Evolutionary conservation across 345 rosid genomes (phyloP).

Genomic region (Brassica nigra): DNA sequence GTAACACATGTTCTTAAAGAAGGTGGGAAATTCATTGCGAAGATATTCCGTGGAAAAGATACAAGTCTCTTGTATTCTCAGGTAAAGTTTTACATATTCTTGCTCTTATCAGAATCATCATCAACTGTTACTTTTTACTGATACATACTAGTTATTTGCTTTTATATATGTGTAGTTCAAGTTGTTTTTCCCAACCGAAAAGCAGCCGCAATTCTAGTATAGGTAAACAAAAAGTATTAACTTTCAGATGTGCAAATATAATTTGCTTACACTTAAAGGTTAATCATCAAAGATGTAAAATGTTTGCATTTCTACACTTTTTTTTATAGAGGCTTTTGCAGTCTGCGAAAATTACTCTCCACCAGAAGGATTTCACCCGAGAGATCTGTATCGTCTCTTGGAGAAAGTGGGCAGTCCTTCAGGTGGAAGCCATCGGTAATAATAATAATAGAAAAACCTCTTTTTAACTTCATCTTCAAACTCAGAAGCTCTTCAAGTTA

Average conservation of each 20-base stretch:
- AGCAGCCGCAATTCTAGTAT: slow-evolving; percentile 99
- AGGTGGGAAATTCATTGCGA: slow-evolving; percentile 92
- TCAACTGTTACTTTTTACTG: slow-evolving; percentile 12
- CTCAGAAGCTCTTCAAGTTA: slow-evolving; percentile 18
- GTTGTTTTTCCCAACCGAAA: slow-evolving; percentile 91
- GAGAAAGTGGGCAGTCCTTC: slow-evolving; percentile 90
- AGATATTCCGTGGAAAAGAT: slow-evolving; percentile 98
- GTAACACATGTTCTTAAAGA: slow-evolving; percentile 84
- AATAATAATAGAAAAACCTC: background rate
- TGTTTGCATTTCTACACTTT: slow-evolving; percentile 20
- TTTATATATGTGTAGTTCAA: slow-evolving; percentile 61
- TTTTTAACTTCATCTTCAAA: background rate
- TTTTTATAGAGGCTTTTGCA: slow-evolving; percentile 81
- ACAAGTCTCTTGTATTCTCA: slow-evolving; percentile 93
- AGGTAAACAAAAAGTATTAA: slow-evolving; percentile 48
- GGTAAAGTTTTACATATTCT: slow-evolving; percentile 45
- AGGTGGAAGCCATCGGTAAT: slow-evolving; percentile 80
- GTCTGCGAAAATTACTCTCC: slow-evolving; percentile 95
- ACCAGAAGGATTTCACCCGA: slow-evolving; percentile 81
- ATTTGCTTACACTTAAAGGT: slow-evolving; percentile 30
- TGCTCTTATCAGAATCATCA: background rate
- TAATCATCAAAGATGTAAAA: slow-evolving; percentile 21
- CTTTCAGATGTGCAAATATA: slow-evolving; percentile 20
- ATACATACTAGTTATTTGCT: slow-evolving; percentile 3
- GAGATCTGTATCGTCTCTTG: slow-evolving; percentile 73